These are phyloP conservation scores for Colletotrichum lini DNA, from an alignment of 2,329 filamentous ascomycete species.

Conservation along the genomic window DNA sequence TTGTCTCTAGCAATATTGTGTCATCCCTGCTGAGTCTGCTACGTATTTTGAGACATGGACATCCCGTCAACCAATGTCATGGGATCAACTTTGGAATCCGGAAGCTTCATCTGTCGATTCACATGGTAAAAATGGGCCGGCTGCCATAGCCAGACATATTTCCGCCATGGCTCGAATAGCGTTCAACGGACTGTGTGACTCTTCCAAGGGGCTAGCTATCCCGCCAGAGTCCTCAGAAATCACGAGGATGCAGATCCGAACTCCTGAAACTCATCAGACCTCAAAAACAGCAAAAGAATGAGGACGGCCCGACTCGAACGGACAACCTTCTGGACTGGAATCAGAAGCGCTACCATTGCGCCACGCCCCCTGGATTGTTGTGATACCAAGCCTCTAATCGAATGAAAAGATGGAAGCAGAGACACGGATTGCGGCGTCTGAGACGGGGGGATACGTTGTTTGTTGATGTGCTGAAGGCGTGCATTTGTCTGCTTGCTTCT, in stretches of 20 bases:
- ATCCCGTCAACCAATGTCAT: no score
- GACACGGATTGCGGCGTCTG: neutral
- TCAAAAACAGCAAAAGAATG: slow-evolving; percentile 1
- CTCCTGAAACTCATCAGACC: neutral
- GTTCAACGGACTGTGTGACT: no score
- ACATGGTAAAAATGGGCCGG: neutral
- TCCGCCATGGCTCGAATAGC: no score
- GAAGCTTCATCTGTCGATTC: neutral
- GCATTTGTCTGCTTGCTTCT: neutral
- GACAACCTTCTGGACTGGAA: slow-evolving; percentile 42
- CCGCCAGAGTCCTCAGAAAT: neutral
- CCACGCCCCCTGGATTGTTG: slow-evolving; percentile 25
- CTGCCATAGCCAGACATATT: neutral
- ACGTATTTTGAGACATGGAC: no score
- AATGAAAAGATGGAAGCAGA: neutral
- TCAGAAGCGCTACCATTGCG: slow-evolving; percentile 42
- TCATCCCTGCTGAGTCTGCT: no score
- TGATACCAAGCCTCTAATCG: neutral
- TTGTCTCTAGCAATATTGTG: no score
- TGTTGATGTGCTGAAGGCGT: neutral
- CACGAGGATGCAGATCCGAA: neutral
- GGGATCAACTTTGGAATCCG: neutral
- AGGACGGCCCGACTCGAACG: slow-evolving; percentile 39
- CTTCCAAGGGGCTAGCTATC: no score
- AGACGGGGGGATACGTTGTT: no score